phyloP scores from a whole-genome alignment of 768 basidiomycete species.

The Saitozyma podzolica region DNA sequence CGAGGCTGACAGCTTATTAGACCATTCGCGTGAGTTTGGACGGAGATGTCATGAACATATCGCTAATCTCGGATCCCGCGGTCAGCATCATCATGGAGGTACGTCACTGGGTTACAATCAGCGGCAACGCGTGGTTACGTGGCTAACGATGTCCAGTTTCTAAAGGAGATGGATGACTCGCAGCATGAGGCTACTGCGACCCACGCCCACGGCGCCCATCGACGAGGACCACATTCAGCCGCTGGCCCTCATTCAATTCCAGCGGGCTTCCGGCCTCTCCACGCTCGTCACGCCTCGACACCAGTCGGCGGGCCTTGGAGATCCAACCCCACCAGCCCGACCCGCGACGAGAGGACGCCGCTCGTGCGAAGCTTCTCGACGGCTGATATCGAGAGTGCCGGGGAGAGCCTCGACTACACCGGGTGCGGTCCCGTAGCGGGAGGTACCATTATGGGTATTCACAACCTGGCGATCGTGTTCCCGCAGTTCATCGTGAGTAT shows the following conservation, averaged over 20 bases:
- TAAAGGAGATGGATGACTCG: conserved; percentile 68
- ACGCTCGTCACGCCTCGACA: conserved; percentile 49
- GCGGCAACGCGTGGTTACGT: background rate
- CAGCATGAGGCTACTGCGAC: background rate
- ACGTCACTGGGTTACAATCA: conserved; percentile 25
- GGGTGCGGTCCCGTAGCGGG: conserved; percentile 62
- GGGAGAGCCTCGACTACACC: conserved; percentile 49
- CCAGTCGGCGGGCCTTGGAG: conserved; percentile 35
- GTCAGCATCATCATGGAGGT: conserved; percentile 87
- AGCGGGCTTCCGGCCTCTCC: conserved; percentile 49
- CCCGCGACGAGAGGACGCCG: conserved; percentile 44
- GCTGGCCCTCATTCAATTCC: conserved; percentile 52
- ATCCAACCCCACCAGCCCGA: conserved; percentile 25
- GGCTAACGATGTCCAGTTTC: conserved; percentile 56
- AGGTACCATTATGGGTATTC: conserved; percentile 89
- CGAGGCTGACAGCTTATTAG: conserved; percentile 13
- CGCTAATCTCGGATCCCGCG: background rate
- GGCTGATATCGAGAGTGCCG: conserved; percentile 48
- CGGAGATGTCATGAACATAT: background rate
- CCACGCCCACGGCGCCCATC: background rate
- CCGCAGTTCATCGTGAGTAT: conserved; percentile 84
- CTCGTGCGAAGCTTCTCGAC: conserved; percentile 53
- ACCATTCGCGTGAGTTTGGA: conserved; percentile 66
- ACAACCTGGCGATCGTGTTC: conserved; percentile 91
- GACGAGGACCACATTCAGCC: too few relatives aligned